Base-by-base conservation (phyloP, 495 filamentous ascomycete species). In the Platismatia glauca region DNA sequence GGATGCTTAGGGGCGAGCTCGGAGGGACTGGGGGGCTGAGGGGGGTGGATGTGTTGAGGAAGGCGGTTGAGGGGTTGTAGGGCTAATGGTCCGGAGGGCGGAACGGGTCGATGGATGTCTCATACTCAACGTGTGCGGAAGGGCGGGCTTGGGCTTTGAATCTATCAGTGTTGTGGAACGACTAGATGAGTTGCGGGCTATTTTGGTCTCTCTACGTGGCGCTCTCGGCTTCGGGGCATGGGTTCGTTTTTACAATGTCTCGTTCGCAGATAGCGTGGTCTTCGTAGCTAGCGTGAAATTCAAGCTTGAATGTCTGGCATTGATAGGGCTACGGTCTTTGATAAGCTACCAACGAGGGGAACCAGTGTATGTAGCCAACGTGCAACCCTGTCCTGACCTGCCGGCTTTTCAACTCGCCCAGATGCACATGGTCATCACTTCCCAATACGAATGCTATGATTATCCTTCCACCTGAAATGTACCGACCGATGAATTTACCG, bases 61-160 rank as follows among this genome's bases (percentile, higher is more conserved):
- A 78, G 71, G 90, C 89, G 44, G 89, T 97, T 71, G 89, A 86
- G 67, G 82, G 81, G 35, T 76, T 97, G 64, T 94, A 71, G 84
- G 64, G 18, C 27, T 52, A 1, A 4, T 7, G 1, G 13, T 16
- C 7, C 12, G 6, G 24, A 9, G 22, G 44, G 22, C 3, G 24
- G 7, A 48, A 7, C 1, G 12, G 2, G 44, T 24, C 44, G 11
- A 22, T 48, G 22, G 8, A 12, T 6, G 22, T 48, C 44, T 48
- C 44, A 24, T 29, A 16, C 12, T 50, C 29, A 13, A 13, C 11
- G 1, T 22, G 11, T 2, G 50, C n/a, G 13, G 50, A 13, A 31
- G 50, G n/a, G 50, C 2, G 33, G 50, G 29, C 29, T 33, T 34
- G 50, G 48, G 50, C 50, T 53, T 33, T 53, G 12, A 12, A 13